Evolutionary conservation across 768 basidiomycete genomes (phyloP), one percentile per base, ranked within the genome.

Genomic region (Lentinula raphanica): DNA sequence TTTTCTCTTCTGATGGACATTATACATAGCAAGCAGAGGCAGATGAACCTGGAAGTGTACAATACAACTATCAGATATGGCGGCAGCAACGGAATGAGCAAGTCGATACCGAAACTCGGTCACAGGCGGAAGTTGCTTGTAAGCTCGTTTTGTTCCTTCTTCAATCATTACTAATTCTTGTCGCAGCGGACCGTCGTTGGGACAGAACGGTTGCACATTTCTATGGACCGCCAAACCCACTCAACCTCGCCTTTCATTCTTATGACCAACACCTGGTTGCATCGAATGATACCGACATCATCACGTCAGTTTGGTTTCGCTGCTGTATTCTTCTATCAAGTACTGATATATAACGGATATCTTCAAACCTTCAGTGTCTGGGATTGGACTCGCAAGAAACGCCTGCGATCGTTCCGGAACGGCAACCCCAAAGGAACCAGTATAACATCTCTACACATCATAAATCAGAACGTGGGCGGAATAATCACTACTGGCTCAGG

Each of bases 61-160:
- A 89, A 62, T 98, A 95, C 66, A 98, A 97, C 66, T 90, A 96
- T 66, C 95, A 97, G 66, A 84, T 94, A 0, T 98, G 95, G 95
- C 79, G 95, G 61, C 89, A 95, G 64, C 81, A 88, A 62, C 85
- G 94, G 53, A 97, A 97, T 65, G 94, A 98, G 63, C 79, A 84
- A 58, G 82, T 94, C 49, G 76, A 85, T 19, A 70, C 78, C 31
- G 85, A 89, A 65, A 93, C 91, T 3, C 74, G 80, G 56, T 71
- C 79, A 13, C 88, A 94, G 65, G 83, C 86, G 29, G 76, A 82
- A n/a, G 70, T 80, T 48, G 92, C 95, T 5, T 85, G 95, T 92
- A 63, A 53, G 38, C 17, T 38, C 28, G 17, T 56, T 29, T 19
- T 36, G 17, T 42, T 54, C 19, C 28, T 40, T 27, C 11, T 60